Percentiles rank a stretch among this genome's conserved stretches.
These are phyloP conservation scores for Penicillium hesseltinei DNA, from an alignment of 2,329 filamentous ascomycete species.

Conservation along the genomic window DNA sequence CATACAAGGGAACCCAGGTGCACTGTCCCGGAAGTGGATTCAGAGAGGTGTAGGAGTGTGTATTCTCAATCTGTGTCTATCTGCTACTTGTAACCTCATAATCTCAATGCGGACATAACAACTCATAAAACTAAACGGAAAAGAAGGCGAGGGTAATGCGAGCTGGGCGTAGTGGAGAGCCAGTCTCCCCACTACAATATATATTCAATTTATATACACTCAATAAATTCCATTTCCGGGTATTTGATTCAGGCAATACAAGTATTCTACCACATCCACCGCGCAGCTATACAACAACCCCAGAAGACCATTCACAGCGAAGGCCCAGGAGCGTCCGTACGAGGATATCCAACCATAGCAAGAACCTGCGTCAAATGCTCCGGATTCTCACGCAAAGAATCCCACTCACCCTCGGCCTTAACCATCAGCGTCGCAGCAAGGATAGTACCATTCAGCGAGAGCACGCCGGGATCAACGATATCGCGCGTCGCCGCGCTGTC, in stretches of 20 bases:
- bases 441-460: constrained; percentile 58
- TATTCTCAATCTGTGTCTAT: too few species aligned
- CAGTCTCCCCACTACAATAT: too few species aligned
- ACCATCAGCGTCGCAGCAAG: constrained; percentile 60
- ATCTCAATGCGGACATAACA: too few species aligned
- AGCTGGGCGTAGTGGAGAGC: too few species aligned
- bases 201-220: not conserved
- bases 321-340: constrained; percentile 11
- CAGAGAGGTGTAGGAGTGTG: too few species aligned
- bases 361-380: constrained; percentile 47
- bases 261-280: not conserved
- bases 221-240: not conserved
- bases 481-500: constrained; percentile 36
- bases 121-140: too few species aligned
- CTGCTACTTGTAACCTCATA: too few species aligned
- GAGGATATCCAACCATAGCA: constrained; percentile 41
- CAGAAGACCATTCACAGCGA: not conserved
- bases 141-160: too few species aligned
- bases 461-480: constrained; percentile 36
- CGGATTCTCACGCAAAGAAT: constrained; percentile 44
- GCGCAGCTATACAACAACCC: not conserved
- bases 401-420: constrained; percentile 55
- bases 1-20: too few species aligned
- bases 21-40: too few species aligned
- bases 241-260: not conserved